Base-by-base conservation (phyloP, 352 stramenopile genomes). In the Pythium sukuiense region DNA sequence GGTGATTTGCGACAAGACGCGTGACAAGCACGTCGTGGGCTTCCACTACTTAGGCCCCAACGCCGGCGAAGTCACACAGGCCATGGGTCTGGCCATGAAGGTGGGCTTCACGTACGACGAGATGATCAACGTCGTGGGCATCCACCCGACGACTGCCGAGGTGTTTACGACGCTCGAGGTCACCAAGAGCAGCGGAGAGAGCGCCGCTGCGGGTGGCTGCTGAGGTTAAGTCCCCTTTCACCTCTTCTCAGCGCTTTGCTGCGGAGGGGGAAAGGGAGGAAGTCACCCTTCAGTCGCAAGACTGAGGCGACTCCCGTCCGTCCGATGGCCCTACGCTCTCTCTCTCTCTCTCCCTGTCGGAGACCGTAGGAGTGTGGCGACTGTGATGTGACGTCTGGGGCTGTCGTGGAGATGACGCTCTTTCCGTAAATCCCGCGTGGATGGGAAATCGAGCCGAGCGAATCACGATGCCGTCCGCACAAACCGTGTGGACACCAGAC, bases 11-110 rank as follows among this genome's bases (percentile, higher is more conserved):
- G 81, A 97, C 69, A 98, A 96, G 73, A 82, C 70, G 20, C 76
- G 88, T 16, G 76, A 92, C 65, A 83, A 93, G 45, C 84, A 83
- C 49, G 96, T 99, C 6, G 72, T 99, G 58, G 98, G 98, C 55
- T 97, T 99, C 57, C 98, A 99, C 74, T 99, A 98, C 74, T 69
- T 99, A n/a, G 97, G 96, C 37, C 98, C 97, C 18, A 98, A 99
- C 69, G 97, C 97, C 37, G 97, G 98, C 54, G 98, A 99, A 80
- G 86, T 98, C 56, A 97, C 90, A 29, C 93, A 97, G 67, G 87
- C 95, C 39, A 98, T 98, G 69, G 95, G 92, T 18, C 79, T 98
- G 26, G 89, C 94, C 2, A 98, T 99, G 86, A 98, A 98, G 74
- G 70, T 98, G 59, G 89, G 93, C 29, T 90, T 97, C 64, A 99